These are phyloP conservation scores for Clathrospora elynae DNA, from an alignment of 2,329 filamentous ascomycete genomes.

Conservation along the genomic window DNA sequence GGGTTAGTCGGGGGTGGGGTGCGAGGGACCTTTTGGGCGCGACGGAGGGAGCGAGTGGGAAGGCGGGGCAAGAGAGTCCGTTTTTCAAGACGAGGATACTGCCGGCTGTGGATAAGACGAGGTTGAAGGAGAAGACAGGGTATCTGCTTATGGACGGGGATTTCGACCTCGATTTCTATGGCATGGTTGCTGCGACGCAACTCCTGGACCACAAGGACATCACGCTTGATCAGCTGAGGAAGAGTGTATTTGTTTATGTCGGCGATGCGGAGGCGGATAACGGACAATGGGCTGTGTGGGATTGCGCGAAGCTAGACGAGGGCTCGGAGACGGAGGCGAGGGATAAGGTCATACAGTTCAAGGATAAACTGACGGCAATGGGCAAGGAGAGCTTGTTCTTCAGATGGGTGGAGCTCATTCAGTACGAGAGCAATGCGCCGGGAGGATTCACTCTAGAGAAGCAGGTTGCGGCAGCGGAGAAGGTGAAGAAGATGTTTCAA, in stretches of 20 bases:
- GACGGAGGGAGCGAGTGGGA: slow-evolving; percentile 51
- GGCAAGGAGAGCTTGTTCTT: slow-evolving; percentile 91
- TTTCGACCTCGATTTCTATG: slow-evolving; percentile 85
- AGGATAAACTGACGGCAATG: slow-evolving; percentile 72
- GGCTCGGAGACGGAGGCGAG: slow-evolving; percentile 65
- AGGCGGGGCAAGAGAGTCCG: slow-evolving; percentile 58
- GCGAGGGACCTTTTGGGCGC: slow-evolving; percentile 59
- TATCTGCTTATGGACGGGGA: slow-evolving; percentile 83
- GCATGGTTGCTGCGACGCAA: slow-evolving; percentile 75
- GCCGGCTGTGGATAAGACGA: slow-evolving; percentile 69
- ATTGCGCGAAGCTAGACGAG: slow-evolving; percentile 59
- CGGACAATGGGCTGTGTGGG: slow-evolving; percentile 72
- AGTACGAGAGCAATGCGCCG: slow-evolving; percentile 80
- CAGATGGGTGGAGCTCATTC: slow-evolving; percentile 89
- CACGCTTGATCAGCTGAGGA: slow-evolving; percentile 69
- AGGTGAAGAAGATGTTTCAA: slow-evolving; percentile 77
- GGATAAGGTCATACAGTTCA: slow-evolving; percentile 79
- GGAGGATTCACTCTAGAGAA: slow-evolving; percentile 77
- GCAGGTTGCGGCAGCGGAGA: slow-evolving; percentile 72
- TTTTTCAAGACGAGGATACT: slow-evolving; percentile 67
- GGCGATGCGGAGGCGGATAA: slow-evolving; percentile 46
- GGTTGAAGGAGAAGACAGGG: slow-evolving; percentile 78
- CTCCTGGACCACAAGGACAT: slow-evolving; percentile 68
- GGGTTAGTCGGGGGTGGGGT: slow-evolving; percentile 77
- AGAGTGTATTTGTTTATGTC: slow-evolving; percentile 60